Percentiles rank a stretch among this genome's conserved stretches.
Evolutionary conservation across 2,329 filamentous ascomycete genomes (phyloP).

Genomic region (Scytalidium sp.): DNA sequence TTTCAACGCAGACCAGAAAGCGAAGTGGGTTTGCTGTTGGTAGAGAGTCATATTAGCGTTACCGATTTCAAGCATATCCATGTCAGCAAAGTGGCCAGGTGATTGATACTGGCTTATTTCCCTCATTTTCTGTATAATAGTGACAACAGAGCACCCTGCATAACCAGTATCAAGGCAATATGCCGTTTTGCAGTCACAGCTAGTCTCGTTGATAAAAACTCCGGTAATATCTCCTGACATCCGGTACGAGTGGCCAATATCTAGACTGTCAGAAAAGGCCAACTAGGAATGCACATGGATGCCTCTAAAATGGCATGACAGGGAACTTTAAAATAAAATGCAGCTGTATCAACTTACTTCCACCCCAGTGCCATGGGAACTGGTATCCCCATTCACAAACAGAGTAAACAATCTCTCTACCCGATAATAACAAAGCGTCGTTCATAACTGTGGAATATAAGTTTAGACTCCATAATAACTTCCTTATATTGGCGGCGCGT

Average conservation of each 20-base stretch:
- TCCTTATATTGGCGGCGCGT: too few relatives aligned
- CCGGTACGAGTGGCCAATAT: constrained; percentile 22
- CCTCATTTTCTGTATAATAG: constrained; percentile 31
- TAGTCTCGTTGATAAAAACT: constrained; percentile 17
- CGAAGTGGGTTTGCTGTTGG: constrained; percentile 41
- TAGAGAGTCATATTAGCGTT: constrained; percentile 32
- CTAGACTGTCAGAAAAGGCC: not conserved
- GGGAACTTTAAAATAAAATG: too few relatives aligned
- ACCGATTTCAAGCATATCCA: constrained; percentile 42
- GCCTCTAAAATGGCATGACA: too few relatives aligned
- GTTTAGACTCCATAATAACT: too few relatives aligned
- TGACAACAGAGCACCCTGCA: constrained; percentile 27
- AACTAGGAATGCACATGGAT: too few relatives aligned
- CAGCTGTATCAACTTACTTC: not conserved
- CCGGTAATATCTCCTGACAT: constrained; percentile 25
- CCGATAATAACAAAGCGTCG: constrained; percentile 7
- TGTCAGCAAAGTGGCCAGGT: constrained; percentile 27
- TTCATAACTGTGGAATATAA: constrained; percentile 3
- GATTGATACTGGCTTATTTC: constrained; percentile 29
- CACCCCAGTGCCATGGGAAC: constrained; percentile 15
- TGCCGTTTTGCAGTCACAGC: constrained; percentile 26
- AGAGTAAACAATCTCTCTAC: constrained; percentile 13
- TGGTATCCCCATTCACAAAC: constrained; percentile 15
- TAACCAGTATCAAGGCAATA: constrained; percentile 34
- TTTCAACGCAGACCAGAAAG: constrained; percentile 44